Evolutionary conservation across 345 rosid species (phyloP), one percentile per base, ranked within the genome.

Genomic region (Gynandropsis gynandra): DNA sequence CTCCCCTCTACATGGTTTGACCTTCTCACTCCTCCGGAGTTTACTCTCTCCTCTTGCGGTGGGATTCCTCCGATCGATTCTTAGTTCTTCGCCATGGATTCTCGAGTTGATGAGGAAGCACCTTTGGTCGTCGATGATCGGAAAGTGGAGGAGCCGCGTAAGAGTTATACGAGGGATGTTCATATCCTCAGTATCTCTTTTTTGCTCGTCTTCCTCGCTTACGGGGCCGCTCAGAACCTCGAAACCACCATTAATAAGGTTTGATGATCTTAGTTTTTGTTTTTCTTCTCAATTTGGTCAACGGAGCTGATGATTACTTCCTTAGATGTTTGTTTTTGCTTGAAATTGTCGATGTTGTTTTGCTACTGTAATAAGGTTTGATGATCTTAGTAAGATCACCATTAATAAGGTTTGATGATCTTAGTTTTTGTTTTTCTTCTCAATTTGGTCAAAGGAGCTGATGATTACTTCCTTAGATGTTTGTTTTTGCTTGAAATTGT

Each of bases 201-300:
- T 43, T 61, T 89, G 63, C 74, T 89, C 46, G 54, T 89, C 53
- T 89, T 89, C 66, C 83, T 76, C 51, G 84, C 96, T 46, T 89
- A 71, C 43, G 97, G 97, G 50, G 97, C 96, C 57, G 96, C 98
- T 58, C 96, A 90, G 77, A 90, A 90, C 74, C 79, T 90, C 12
- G 85, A 90, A 70, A 83, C 85, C 10, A 86, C 86, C 18, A 64
- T 90, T 59, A 86, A 90, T 57, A 65, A 82, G 36, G 96, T 90
- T 49, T 34, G 1, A 24, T 13, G 3, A 9, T 44, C 50, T 16
- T 44, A 5, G 10, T 47, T 32, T 42, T 29, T 20, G 16, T 18
- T 29, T 10, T 0, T 16, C 8, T 15, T 34, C 41, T 7, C 52
- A 39, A 6, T 11, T 47, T 36, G 7, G 27, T 47, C 54, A 16